Percentiles rank a stretch among this genome's conserved stretches.
Conservation (phyloP, 1,284 basidiomycete species). For the Naganishia sp. region DNA sequence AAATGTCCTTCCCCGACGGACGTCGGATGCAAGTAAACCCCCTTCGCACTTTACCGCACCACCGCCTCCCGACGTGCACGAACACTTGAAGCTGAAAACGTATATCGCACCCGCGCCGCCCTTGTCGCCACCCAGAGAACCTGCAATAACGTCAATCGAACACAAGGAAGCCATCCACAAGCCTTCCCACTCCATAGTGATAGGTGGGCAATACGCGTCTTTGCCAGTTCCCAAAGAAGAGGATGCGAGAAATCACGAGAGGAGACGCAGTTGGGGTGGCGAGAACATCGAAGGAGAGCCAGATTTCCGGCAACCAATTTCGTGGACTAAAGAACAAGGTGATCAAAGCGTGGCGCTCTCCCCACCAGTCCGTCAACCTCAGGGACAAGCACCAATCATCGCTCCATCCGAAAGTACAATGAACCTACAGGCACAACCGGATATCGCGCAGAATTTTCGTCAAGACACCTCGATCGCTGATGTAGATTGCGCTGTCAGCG, state of each 20-base stretch:
- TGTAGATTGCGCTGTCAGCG: constrained; percentile 39
- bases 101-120: constrained; percentile 53
- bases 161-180: constrained; percentile 21
- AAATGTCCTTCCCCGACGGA: constrained; percentile 25
- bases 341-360: not conserved
- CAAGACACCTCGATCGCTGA: constrained; percentile 38
- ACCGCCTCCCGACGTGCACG: constrained; percentile 47
- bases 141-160: not conserved
- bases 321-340: constrained; percentile 12
- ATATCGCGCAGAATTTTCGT: constrained; percentile 7
- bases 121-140: constrained; percentile 46
- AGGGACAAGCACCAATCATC: not conserved
- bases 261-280: constrained; percentile 48
- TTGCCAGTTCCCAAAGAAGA: constrained; percentile 28
- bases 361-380: constrained; percentile 36
- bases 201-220: constrained; percentile 47
- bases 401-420: not conserved
- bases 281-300: constrained; percentile 28
- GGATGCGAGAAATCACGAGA: constrained; percentile 38
- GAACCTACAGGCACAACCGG: no score
- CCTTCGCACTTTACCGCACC: constrained; percentile 45
- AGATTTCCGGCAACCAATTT: not conserved
- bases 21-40: constrained; percentile 36
- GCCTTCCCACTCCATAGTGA: constrained; percentile 38
- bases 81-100: constrained; percentile 46